Conservation (phyloP, 306 rosid genomes). For the Prunus armeniaca region DNA sequence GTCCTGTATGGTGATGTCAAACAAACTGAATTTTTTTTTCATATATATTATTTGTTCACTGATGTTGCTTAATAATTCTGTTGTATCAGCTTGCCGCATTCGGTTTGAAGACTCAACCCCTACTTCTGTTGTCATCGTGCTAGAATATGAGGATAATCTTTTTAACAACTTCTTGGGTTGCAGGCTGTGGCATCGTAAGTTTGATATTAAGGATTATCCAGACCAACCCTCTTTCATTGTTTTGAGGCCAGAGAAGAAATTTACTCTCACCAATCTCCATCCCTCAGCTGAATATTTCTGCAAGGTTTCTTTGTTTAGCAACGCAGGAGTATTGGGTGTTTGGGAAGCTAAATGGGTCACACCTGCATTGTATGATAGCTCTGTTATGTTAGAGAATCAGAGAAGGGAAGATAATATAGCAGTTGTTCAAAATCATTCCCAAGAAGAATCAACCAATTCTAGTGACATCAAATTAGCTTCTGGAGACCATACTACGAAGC, state of each 20-base stretch:
- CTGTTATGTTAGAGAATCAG: constrained; percentile 21
- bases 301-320: constrained; percentile 82
- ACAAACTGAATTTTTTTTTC: background rate
- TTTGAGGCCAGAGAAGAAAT: constrained; percentile 73
- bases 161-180: constrained; percentile 63
- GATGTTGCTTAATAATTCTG: constrained; percentile 9
- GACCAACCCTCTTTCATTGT: constrained; percentile 80
- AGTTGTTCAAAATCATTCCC: constrained; percentile 39
- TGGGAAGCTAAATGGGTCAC: constrained; percentile 86
- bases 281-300: constrained; percentile 78
- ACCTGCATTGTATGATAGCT: constrained; percentile 34
- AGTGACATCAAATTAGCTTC: constrained; percentile 32
- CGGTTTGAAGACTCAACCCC: constrained; percentile 69
- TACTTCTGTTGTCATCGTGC: constrained; percentile 63
- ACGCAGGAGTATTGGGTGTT: constrained; percentile 60
- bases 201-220: constrained; percentile 52
- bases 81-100: constrained; percentile 59
- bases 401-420: constrained; percentile 26
- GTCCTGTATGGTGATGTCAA: background rate
- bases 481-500: constrained; percentile 31
- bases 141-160: constrained; percentile 57
- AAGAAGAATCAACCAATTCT: constrained; percentile 49
- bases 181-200: constrained; percentile 73
- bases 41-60: background rate
- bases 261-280: constrained; percentile 57